phyloP scores from a whole-genome alignment of 257 asterid species.

The Leonotis leonurus region DNA sequence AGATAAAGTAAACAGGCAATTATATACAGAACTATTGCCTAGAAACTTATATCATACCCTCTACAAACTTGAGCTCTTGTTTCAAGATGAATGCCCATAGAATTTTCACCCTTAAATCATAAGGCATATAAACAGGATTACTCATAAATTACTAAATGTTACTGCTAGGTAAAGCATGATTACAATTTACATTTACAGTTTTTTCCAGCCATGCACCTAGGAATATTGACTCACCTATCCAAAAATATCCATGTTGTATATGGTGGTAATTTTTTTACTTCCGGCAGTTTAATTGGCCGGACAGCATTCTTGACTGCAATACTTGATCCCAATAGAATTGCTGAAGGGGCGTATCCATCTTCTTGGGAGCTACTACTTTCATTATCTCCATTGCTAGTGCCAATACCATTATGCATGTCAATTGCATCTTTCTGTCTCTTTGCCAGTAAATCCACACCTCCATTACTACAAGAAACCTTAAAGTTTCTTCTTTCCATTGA shows the following conservation, averaged over 20 bases:
- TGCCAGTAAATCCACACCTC: conserved; percentile 59
- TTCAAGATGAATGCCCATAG: not conserved
- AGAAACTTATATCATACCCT: not conserved
- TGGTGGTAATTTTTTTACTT: conserved; percentile 56
- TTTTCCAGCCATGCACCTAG: conserved; percentile 12
- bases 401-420: conserved; percentile 71
- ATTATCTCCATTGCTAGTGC: conserved; percentile 49
- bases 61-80: not conserved
- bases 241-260: conserved; percentile 84
- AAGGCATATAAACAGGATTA: not conserved
- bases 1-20: not conserved
- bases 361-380: conserved; percentile 68
- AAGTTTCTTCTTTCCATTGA: conserved; percentile 56
- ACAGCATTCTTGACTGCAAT: conserved; percentile 82
- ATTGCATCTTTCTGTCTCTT: conserved; percentile 88
- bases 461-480: conserved; percentile 35
- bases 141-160: not conserved
- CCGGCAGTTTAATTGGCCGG: conserved; percentile 77
- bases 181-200: not conserved
- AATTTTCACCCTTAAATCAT: not conserved
- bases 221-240: conserved; percentile 58
- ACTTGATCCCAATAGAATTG: conserved; percentile 83
- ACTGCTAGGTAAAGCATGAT: not conserved
- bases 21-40: not conserved
- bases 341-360: conserved; percentile 84